phyloP scores from a whole-genome alignment of 2,329 filamentous ascomycete genomes.

The Penicillium sp. region DNA sequence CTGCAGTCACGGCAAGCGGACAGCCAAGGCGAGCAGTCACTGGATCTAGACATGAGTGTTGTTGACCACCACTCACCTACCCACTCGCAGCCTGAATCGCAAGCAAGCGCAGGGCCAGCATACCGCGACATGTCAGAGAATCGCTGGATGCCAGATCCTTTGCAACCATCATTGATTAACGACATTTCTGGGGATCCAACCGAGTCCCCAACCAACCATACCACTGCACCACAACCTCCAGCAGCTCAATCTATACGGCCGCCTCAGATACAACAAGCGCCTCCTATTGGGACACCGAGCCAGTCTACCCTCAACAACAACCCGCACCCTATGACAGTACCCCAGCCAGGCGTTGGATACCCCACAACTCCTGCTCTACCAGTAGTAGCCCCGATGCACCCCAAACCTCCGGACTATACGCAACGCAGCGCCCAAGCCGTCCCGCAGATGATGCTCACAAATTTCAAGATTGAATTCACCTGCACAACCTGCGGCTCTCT shows the following conservation, averaged over 20 bases:
- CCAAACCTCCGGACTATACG: constrained; percentile 25
- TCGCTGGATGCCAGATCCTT: constrained; percentile 32
- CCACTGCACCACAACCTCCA: constrained; percentile 14
- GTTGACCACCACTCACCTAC: constrained; percentile 26
- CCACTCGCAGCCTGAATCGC: constrained; percentile 25
- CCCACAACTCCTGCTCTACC: constrained; percentile 18
- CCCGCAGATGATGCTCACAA: constrained; percentile 32
- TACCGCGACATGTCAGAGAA: constrained; percentile 29
- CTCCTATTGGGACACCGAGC: constrained; percentile 22
- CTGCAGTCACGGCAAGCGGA: constrained; percentile 30
- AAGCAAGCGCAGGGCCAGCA: constrained; percentile 21
- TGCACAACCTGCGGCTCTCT: constrained; percentile 37
- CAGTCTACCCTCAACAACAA: constrained; percentile 21
- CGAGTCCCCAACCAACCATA: constrained; percentile 20
- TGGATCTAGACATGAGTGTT: constrained; percentile 23
- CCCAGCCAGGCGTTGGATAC: constrained; percentile 23
- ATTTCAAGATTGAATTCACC: constrained; percentile 41
- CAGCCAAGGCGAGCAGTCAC: constrained; percentile 20
- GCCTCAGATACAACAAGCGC: constrained; percentile 19
- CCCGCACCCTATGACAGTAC: constrained; percentile 21
- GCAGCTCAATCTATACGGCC: constrained; percentile 20
- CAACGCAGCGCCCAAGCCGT: constrained; percentile 24
- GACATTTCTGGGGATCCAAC: constrained; percentile 22
- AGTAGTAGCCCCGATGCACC: constrained; percentile 17
- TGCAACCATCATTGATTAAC: constrained; percentile 28